These are phyloP conservation scores for Intubia oerlemansii DNA, from an alignment of 2,329 filamentous ascomycete genomes.

Conservation along the genomic window DNA sequence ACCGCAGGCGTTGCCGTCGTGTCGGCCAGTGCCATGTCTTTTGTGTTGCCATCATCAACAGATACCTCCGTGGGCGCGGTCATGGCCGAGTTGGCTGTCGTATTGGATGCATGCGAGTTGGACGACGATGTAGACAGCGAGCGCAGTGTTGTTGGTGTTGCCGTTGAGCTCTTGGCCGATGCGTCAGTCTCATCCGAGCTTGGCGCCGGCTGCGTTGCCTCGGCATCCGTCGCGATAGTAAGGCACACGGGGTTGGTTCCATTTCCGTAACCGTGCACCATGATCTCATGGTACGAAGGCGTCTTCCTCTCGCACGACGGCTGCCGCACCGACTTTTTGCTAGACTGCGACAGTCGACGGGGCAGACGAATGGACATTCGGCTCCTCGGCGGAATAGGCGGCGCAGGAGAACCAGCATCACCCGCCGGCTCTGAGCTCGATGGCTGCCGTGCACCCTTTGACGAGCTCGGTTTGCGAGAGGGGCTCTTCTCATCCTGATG, in stretches of 20 bases:
- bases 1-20: neutral
- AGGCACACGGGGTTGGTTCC: constrained; percentile 18
- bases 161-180: neutral
- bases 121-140: constrained; percentile 11
- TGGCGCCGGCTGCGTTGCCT: no score
- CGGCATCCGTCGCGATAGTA: neutral
- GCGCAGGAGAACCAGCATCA: neutral
- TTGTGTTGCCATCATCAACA: neutral
- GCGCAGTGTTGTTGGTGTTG: constrained; percentile 3
- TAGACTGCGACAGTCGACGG: neutral
- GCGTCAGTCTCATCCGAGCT: no score
- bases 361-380: neutral
- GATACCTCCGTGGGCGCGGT: neutral
- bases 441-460: neutral
- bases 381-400: neutral
- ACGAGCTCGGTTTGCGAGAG: no score
- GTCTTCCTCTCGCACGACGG: neutral
- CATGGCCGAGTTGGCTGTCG: constrained; percentile 3
- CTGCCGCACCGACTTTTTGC: neutral
- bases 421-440: neutral
- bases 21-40: neutral
- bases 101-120: constrained; percentile 6
- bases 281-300: constrained; percentile 24
- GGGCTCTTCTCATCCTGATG: no score
- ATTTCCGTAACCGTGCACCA: constrained; percentile 31